Base-by-base conservation (phyloP, 2,329 filamentous ascomycete genomes). In the Pseudogymnoascus sp. region DNA sequence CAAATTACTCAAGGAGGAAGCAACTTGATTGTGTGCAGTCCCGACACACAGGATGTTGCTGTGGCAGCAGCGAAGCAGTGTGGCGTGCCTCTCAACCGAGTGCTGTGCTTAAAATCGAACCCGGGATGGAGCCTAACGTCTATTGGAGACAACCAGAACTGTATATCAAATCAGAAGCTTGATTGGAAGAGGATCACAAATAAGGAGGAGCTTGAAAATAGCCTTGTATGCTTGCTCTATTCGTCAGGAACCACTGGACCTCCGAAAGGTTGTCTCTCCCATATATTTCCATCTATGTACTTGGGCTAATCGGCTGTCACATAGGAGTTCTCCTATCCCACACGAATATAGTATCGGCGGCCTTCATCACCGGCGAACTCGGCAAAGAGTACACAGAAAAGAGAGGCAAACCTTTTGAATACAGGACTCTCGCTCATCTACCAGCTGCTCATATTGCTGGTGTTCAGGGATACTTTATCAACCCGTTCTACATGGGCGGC, bases 301-400 rank as follows among this genome's bases (percentile, higher is more conserved):
- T 2, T 63, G 63, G 3, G n/a, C 50, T 57, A 22, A 57, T 4
- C 5, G 33, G 22, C 2, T 16, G 7, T 20, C 6, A 1, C 1
- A 54, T 90, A n/a, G 90, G 93, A n/a, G 85, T 89, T 73, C 47
- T 54, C 16, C 88, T 94, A 65, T 85, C 86, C n/a, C 90, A 95
- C 73, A 77, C 78, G 62, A 88, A 90, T 66, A 89, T 90, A 68
- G 82, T 92, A 43, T 80, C 89, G 76, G 9, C 85, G 87, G 47
- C 47, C 47, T 18, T 70, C 6, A 73, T 75, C 12, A 68, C 70
- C 0, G 67, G 70, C 8, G 67, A 69, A 47, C 69, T 73, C 64
- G 68, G 68, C 64, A 71, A 70, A 60, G 57, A 65, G 9, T 70
- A 70, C 65, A 67, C 70, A 39, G 30, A 62, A 6, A 60, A 61